Base-by-base conservation (phyloP, 352 stramenopile species). In the Pythium aristosporum region DNA sequence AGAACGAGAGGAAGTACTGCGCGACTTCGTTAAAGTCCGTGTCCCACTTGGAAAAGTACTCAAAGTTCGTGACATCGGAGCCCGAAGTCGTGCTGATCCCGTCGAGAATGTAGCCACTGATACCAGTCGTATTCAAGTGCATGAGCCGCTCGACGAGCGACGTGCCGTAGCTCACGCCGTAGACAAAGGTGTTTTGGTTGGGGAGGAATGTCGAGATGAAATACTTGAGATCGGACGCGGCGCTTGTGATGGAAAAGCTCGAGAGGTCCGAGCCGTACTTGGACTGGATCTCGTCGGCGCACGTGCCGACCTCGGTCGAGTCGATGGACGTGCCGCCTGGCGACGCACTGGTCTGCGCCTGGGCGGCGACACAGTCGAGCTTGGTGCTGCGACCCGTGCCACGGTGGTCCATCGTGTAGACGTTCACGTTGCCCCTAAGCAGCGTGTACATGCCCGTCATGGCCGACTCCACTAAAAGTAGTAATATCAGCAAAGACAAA, bases 331-430 rank as follows among this genome's bases (percentile, higher is more conserved):
- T 56, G 12, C 77, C 73, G 5, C 44, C 28, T 0, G 63, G 68
- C 13, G 65, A 71, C 0, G 63, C 69, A 2, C 21, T 25, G 0
- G 68, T 61, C 30, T 54, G 61, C 1, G 75, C 75, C 59, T 84
- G 67, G 0, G 77, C 72, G 0, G 75, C 77, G 5, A 73, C 50
- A 41, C 75, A 87, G 32, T 75, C 63, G 25, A 87, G 63, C 25
- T 74, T 69, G 16, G 49, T 69, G 39, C 75, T 84, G 15, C 77
- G 71, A 4, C 73, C 77, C 6, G 77, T 85, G 48, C 77, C 77
- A 20, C 75, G 77, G 48, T 87, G 77, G 58, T 84, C 77, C 53
- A 87, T 66, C 20, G 77, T 84, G 69, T 89, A 89, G 21, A 87
- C 70, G 56, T 76, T 76, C 25, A 84, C 56, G 2, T 67, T 70